A percentile compares a stretch with the other conserved stretches of the same genome.
These are phyloP conservation scores for Chlamydomonas urium DNA, from an alignment of 139 green algal genomes.

Conservation along the genomic window DNA sequence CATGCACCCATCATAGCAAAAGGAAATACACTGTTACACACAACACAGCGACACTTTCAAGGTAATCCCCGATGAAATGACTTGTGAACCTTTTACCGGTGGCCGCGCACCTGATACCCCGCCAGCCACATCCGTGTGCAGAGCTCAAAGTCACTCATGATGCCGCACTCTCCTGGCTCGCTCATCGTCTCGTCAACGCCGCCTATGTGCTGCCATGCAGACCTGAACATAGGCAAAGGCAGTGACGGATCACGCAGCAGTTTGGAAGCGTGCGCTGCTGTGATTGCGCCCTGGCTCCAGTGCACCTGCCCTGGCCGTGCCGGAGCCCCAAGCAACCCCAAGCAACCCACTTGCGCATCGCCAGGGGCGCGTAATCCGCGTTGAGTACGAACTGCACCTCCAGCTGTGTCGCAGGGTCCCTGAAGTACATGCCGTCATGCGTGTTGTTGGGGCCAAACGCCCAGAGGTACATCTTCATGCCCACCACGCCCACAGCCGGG, in stretches of 20 bases:
- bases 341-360: too few relatives aligned
- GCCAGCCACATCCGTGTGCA: slow-evolving; percentile 20
- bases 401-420: neutral
- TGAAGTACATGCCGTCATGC: neutral
- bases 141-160: slow-evolving; percentile 28
- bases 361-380: slow-evolving; percentile 27
- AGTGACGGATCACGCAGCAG: too few relatives aligned
- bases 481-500: neutral
- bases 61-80: neutral
- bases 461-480: neutral
- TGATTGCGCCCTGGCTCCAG: too few relatives aligned
- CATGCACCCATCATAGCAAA: neutral
- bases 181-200: slow-evolving; percentile 25
- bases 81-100: neutral
- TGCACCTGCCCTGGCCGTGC: too few relatives aligned
- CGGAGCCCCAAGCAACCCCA: too few relatives aligned
- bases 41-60: neutral
- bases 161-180: slow-evolving; percentile 24
- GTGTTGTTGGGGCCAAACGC: slow-evolving; percentile 1
- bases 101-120: slow-evolving; percentile 17
- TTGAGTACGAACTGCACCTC: neutral
- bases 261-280: too few relatives aligned
- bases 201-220: slow-evolving; percentile 5
- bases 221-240: too few relatives aligned
- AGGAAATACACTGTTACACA: neutral